These are phyloP conservation scores for Cordyceps militaris DNA, from an alignment of 2,329 filamentous ascomycete genomes.

Conservation along the genomic window DNA sequence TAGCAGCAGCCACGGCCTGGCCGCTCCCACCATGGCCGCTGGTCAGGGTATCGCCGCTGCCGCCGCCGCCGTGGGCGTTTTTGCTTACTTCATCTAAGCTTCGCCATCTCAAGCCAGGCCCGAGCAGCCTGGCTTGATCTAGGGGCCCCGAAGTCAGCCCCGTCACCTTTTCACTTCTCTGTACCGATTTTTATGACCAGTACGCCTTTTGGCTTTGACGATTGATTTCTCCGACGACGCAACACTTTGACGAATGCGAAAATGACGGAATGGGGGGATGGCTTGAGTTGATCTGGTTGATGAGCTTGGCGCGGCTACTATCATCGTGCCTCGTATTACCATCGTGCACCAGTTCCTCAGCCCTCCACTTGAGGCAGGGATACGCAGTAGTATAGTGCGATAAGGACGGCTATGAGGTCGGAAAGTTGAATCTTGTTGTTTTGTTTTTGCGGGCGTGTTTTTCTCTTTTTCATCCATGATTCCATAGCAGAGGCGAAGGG, in stretches of 20 bases:
- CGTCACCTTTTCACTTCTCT: slow-evolving; percentile 24
- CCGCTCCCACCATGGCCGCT: slow-evolving; percentile 36
- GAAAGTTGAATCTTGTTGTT: slow-evolving; percentile 3
- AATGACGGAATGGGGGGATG: not conserved
- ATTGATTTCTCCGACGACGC: slow-evolving; percentile 7
- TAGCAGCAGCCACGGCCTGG: slow-evolving; percentile 28
- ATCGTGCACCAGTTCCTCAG: not conserved
- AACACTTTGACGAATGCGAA: slow-evolving; percentile 10
- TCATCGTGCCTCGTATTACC: not conserved
- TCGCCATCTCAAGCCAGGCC: not conserved
- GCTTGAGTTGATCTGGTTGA: not conserved
- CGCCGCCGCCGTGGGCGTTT: slow-evolving; percentile 42
- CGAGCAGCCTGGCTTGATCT: not conserved
- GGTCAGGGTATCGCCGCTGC: slow-evolving; percentile 38
- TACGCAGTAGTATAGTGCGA: not conserved
- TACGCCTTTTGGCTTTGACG: slow-evolving; percentile 20
- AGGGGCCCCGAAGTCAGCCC: not conserved
- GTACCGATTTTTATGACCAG: slow-evolving; percentile 25
- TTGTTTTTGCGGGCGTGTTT: slow-evolving; percentile 6
- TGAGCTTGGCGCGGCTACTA: not conserved
- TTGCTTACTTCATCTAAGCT: slow-evolving; percentile 45
- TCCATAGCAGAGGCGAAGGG: slow-evolving; percentile 12
- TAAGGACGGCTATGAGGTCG: not conserved
- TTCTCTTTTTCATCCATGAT: slow-evolving; percentile 2
- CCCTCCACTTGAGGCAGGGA: not conserved